Evolutionary conservation across 345 rosid genomes (phyloP).

Genomic region (Hibiscus trionum): DNA sequence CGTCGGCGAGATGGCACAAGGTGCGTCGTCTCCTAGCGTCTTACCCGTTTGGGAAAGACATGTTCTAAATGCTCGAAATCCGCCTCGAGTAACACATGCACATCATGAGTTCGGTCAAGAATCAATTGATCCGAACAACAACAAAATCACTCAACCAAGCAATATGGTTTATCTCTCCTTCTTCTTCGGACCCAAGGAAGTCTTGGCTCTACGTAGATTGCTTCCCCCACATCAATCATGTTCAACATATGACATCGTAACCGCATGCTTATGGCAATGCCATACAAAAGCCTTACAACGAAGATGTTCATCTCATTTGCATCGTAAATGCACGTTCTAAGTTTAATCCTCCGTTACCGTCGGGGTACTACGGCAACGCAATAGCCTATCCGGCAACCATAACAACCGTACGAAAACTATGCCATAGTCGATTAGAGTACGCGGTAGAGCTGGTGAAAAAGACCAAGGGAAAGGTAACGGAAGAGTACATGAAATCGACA

Average conservation of each 20-base stretch:
- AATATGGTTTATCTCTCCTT: slow-evolving; percentile 15
- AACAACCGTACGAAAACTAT: neutral
- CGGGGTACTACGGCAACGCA: neutral
- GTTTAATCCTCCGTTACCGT: slow-evolving; percentile 6
- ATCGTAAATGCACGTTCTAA: slow-evolving; percentile 22
- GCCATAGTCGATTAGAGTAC: slow-evolving; percentile 2
- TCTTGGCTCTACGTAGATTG: slow-evolving; percentile 10
- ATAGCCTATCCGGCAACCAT: neutral
- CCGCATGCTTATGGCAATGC: slow-evolving; percentile 30
- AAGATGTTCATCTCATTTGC: slow-evolving; percentile 24
- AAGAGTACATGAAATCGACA: slow-evolving; percentile 20
- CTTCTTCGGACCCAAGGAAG: slow-evolving; percentile 17
- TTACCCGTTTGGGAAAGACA: slow-evolving; percentile 32
- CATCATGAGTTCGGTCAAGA: slow-evolving; percentile 21
- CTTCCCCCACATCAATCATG: slow-evolving; percentile 13
- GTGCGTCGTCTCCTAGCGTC: slow-evolving; percentile 11
- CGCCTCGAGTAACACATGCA: slow-evolving; percentile 9
- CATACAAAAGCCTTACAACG: slow-evolving; percentile 23
- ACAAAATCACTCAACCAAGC: neutral
- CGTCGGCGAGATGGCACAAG: slow-evolving; percentile 14
- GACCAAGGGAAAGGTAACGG: slow-evolving; percentile 8
- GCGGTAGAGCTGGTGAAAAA: slow-evolving; percentile 12
- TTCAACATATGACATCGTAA: slow-evolving; percentile 19
- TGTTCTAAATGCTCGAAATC: slow-evolving; percentile 17
- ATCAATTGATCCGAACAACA: neutral